Evolutionary conservation across 2,329 filamentous ascomycete species (phyloP).

Genomic region (Helotiales sp.): DNA sequence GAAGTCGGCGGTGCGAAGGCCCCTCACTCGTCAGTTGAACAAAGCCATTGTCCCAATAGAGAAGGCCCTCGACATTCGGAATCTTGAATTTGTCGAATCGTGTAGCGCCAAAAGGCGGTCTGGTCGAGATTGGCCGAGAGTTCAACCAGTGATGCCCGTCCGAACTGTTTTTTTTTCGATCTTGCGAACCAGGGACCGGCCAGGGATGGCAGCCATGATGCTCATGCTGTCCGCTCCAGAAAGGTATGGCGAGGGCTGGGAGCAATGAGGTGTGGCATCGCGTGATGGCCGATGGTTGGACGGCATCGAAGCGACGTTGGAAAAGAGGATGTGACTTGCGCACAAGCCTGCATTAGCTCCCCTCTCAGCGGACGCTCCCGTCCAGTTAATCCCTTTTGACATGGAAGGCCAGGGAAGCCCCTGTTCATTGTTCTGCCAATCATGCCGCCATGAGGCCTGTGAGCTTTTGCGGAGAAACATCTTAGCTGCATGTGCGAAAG

Average conservation of each 20-base stretch:
- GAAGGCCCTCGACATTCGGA: constrained; percentile 24
- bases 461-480: constrained; percentile 1
- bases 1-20: constrained; percentile 29
- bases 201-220: constrained; percentile 28
- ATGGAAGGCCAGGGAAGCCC: constrained; percentile 8
- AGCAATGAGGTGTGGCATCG: constrained; percentile 21
- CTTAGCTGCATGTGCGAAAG: constrained; percentile 1
- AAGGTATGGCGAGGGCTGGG: constrained; percentile 5
- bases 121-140: constrained; percentile 42
- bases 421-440: constrained; percentile 9
- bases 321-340: constrained; percentile 11
- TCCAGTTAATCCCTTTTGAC: constrained; percentile 10
- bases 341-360: constrained; percentile 13
- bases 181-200: constrained; percentile 7
- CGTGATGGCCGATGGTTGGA: constrained; percentile 32
- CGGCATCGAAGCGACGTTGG: constrained; percentile 11
- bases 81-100: constrained; percentile 31
- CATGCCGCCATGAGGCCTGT: not conserved
- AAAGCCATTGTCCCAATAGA: constrained; percentile 14
- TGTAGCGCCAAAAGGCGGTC: constrained; percentile 37
- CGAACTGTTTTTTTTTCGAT: constrained; percentile 6
- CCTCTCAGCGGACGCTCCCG: constrained; percentile 9
- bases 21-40: constrained; percentile 27
- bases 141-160: constrained; percentile 24
- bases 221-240: not conserved